Evolutionary conservation across 2,329 filamentous ascomycete species (phyloP).

Genomic region (Lecanosticta acicola): DNA sequence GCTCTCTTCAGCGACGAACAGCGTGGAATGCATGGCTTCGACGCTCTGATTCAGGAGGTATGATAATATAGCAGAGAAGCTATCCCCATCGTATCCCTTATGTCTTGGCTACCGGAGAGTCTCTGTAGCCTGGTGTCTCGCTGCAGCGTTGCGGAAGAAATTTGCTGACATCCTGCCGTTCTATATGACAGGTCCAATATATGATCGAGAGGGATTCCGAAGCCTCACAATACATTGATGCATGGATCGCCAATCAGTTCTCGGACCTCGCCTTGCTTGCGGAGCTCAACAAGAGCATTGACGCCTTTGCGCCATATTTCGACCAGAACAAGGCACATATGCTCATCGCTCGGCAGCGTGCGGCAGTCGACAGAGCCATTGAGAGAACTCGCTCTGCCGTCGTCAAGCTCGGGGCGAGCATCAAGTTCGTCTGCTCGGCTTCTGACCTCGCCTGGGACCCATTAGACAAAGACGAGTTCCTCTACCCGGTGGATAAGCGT

Average conservation of each 20-base stretch:
- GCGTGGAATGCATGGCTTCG: constrained; percentile 17
- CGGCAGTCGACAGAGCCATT: constrained; percentile 1
- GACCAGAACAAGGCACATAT: constrained; percentile 9
- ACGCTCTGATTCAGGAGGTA: no score
- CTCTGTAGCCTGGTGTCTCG: neutral
- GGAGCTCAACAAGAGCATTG: constrained; percentile 16
- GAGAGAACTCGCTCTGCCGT: constrained; percentile 2
- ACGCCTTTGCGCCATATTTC: constrained; percentile 12
- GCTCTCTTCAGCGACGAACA: constrained; percentile 29
- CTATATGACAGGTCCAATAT: constrained; percentile 2
- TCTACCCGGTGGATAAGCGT: constrained; percentile 46
- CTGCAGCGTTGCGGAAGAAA: neutral
- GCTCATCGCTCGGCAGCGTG: neutral
- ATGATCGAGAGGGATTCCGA: constrained; percentile 26
- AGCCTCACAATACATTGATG: constrained; percentile 20
- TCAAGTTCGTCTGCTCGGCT: constrained; percentile 1
- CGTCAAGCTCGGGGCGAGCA: constrained; percentile 5
- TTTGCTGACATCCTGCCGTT: no score
- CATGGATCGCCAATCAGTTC: constrained; percentile 23
- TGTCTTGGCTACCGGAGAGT: neutral
- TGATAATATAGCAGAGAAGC: no score
- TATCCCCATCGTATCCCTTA: no score
- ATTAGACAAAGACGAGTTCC: constrained; percentile 35
- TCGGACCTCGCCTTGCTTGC: constrained; percentile 26
- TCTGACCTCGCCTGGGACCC: constrained; percentile 12